phyloP scores from a whole-genome alignment of 306 rosid genomes.

The Lathyrus aphaca region DNA sequence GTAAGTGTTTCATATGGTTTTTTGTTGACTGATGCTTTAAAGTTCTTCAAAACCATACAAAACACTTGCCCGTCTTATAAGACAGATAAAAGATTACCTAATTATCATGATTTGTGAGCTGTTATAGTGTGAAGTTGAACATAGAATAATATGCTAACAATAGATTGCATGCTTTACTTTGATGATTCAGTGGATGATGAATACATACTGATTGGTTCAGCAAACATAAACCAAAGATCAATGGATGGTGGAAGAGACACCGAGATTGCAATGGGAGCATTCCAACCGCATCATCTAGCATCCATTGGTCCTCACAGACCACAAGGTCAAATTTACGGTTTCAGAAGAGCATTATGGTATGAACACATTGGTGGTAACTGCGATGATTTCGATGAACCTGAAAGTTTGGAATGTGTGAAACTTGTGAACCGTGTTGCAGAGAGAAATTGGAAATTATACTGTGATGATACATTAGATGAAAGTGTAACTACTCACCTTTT shows the following conservation, averaged over 20 bases:
- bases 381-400: constrained; percentile 24
- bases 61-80: no score
- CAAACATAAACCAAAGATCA: constrained; percentile 84
- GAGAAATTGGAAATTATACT: constrained; percentile 34
- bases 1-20: no score
- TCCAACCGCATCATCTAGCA: constrained; percentile 62
- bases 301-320: constrained; percentile 25
- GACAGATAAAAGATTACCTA: not conserved
- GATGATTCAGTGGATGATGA: constrained; percentile 72
- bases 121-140: no score
- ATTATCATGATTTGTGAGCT: no score
- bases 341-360: constrained; percentile 65
- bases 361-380: constrained; percentile 54
- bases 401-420: constrained; percentile 28
- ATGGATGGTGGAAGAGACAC: constrained; percentile 93
- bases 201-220: constrained; percentile 82
- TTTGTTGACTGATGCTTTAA: no score
- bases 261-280: constrained; percentile 91
- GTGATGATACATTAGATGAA: constrained; percentile 24
- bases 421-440: constrained; percentile 33
- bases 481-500: constrained; percentile 8
- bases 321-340: constrained; percentile 57
- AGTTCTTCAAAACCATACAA: no score
- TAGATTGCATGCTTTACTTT: not conserved
- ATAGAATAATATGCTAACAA: not conserved